Percentiles rank a stretch among this genome's conserved stretches.
phyloP scores from a whole-genome alignment of 768 basidiomycete genomes.

The Postia placenta region DNA sequence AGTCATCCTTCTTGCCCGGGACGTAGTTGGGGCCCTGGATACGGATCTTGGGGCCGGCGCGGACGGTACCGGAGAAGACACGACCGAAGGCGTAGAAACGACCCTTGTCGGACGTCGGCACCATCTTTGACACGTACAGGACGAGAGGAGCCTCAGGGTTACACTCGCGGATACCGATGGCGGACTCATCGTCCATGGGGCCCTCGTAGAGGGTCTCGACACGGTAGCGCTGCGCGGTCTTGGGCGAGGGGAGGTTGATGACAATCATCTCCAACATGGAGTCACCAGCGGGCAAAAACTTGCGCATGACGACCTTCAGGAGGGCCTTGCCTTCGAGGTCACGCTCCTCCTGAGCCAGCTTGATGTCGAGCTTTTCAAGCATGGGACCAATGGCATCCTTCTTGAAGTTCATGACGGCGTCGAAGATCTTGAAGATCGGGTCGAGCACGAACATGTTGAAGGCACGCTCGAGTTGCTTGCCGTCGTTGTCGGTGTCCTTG shows the following conservation, averaged over 20 bases:
- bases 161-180: conserved; percentile 97
- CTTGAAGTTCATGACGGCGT: conserved; percentile 99
- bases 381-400: conserved; percentile 80
- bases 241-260: conserved; percentile 96
- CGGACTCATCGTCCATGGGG: conserved; percentile 99
- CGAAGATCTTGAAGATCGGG: conserved; percentile 98
- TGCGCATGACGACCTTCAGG: conserved; percentile 97
- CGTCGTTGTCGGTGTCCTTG: conserved; percentile 65
- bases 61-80: conserved; percentile 98
- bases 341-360: conserved; percentile 80
- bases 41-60: conserved; percentile 95
- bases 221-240: conserved; percentile 96
- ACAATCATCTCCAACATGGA: conserved; percentile 99
- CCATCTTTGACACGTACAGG: conserved; percentile 99
- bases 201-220: conserved; percentile 99
- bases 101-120: conserved; percentile 99
- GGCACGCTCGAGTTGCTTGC: conserved; percentile 92
- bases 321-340: conserved; percentile 94
- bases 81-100: conserved; percentile 99
- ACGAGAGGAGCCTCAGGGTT: conserved; percentile 95
- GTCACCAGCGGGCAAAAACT: conserved; percentile 99
- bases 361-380: conserved; percentile 95
- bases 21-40: conserved; percentile 99
- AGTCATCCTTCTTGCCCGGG: conserved; percentile 97
- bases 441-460: conserved; percentile 99